Evolutionary conservation across 2,329 filamentous ascomycete genomes (phyloP), one percentile per base, ranked within the genome.

Genomic region (Aureobasidium sp.): DNA sequence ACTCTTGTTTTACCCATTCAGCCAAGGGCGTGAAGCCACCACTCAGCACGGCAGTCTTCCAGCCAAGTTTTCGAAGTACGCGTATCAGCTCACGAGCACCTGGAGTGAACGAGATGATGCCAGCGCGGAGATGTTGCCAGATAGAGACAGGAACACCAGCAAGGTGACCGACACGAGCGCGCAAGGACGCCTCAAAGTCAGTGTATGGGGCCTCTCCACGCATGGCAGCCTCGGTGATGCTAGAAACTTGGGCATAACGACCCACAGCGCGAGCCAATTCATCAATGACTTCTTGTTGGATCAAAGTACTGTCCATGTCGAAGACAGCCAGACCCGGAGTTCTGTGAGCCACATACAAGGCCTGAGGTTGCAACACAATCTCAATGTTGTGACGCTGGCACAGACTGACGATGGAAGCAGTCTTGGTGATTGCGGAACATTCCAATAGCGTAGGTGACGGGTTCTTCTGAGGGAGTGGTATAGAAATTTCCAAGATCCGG

Each of bases 301-400:
- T 97, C 64, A 99, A 83, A 0, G 94, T 99, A 74, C 89, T 94
- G 78, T 99, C 94, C 94, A 99, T 99, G 75, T 99, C 94, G 71
- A 99, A 99, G 36, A 97, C 90, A 3, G 93, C 91, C 12, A 97
- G 80, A 9, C 93, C 85, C 6, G 71, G 68, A 1, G 58, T 56
- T 42, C 60, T 61, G 58, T 72, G 72, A 7, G 57, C 47, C 14
- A 56, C 45, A 56, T 68, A 63, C 36, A 62, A 60, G 36, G 48
- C 39, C 22, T 59, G 45, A 8, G 64, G 63, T 57, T 65, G 64
- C 39, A 67, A 29, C 53, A 65, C 63, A 47, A 61, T 29, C 36
- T 61, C 59, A 42, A 63, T 62, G 42, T 59, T 39, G n/a, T 62
- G n/a, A 14, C 56, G 15, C 14, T 58, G 37, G 42, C 62, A 61